These are phyloP conservation scores for Rhytidiadelphus loreus DNA, from an alignment of 225 moss, liverwort and hornwort species.

Conservation along the genomic window DNA sequence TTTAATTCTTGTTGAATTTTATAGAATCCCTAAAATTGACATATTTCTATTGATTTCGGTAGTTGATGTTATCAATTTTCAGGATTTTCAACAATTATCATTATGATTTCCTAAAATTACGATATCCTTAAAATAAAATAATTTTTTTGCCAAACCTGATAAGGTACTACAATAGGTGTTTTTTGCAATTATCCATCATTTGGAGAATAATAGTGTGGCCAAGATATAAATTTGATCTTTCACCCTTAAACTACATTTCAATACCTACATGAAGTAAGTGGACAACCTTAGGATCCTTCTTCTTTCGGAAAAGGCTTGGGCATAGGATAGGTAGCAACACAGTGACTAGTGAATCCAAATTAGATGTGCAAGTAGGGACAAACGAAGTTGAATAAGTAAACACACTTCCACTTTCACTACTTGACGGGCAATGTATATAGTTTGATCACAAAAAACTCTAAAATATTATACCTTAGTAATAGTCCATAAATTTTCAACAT, in stretches of 20 bases:
- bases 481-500: not conserved
- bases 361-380: not conserved
- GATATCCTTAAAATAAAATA: too few relatives aligned
- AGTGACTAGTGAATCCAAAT: not conserved
- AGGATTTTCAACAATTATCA: too few relatives aligned
- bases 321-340: not conserved
- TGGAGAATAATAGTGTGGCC: fast-evolving
- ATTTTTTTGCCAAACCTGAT: too few relatives aligned
- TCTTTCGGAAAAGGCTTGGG: not conserved
- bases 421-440: fast-evolving
- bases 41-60: too few relatives aligned
- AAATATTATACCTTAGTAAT: not conserved
- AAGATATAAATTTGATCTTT: not conserved
- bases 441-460: not conserved
- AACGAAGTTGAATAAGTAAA: not conserved
- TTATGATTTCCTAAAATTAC: too few relatives aligned
- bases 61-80: too few relatives aligned
- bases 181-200: not conserved
- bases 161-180: too few relatives aligned
- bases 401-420: not conserved
- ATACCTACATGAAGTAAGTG: not conserved
- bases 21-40: too few relatives aligned
- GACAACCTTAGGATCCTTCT: not conserved
- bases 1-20: too few relatives aligned
- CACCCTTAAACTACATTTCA: not conserved